Conservation (phyloP, 1,284 basidiomycete genomes). For the Polyporus tsugae region DNA sequence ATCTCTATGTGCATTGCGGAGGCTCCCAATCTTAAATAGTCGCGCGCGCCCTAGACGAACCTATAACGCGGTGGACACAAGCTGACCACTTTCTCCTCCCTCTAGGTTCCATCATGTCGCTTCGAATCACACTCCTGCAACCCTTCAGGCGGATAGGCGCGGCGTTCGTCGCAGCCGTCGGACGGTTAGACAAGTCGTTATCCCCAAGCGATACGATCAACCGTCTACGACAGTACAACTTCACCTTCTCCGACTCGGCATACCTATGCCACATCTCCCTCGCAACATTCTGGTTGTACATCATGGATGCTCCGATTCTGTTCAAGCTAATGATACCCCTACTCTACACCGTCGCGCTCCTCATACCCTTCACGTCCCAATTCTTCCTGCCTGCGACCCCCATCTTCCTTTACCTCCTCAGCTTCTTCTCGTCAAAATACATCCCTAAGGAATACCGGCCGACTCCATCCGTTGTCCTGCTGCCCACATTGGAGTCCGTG, state of each 20-base stretch:
- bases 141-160: conserved; percentile 45
- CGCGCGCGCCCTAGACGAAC: neutral
- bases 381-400: conserved; percentile 93
- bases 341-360: conserved; percentile 72
- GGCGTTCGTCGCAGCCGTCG: conserved; percentile 68
- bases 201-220: conserved; percentile 75
- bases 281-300: conserved; percentile 78
- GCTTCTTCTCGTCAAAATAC: conserved; percentile 88
- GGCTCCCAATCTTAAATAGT: no score
- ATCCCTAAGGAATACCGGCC: conserved; percentile 83
- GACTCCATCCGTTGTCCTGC: conserved; percentile 88
- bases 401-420: conserved; percentile 85
- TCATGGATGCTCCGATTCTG: conserved; percentile 83
- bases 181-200: conserved; percentile 80
- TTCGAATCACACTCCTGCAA: conserved; percentile 25
- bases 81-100: neutral
- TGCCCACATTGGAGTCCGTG: conserved; percentile 94
- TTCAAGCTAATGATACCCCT: conserved; percentile 86
- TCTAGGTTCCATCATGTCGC: conserved; percentile 10
- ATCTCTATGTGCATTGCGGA: no score
- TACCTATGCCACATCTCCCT: conserved; percentile 72
- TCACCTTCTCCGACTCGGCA: conserved; percentile 65
- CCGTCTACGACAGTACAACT: conserved; percentile 68
- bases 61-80: neutral
- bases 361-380: conserved; percentile 91